phyloP scores from a whole-genome alignment of 148 eudicot genomes.

The Fallopia convolvulus region DNA sequence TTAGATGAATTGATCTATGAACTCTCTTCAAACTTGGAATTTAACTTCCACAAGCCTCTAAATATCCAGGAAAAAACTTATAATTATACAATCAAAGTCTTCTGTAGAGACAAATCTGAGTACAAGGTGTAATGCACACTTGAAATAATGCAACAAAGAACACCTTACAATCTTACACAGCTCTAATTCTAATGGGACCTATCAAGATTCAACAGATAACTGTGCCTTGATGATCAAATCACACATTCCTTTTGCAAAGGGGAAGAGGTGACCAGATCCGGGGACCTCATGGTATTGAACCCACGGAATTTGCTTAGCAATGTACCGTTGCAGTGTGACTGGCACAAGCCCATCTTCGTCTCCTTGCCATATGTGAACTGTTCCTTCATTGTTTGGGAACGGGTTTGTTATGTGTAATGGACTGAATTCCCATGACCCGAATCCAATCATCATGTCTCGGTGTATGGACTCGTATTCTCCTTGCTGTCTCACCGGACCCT shows the following conservation, averaged over 20 bases:
- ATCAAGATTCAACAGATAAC: constrained; percentile 8
- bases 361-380: constrained; percentile 55
- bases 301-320: constrained; percentile 41
- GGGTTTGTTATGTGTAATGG: constrained; percentile 41
- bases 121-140: not conserved
- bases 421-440: constrained; percentile 67
- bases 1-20: not conserved
- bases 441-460: constrained; percentile 50
- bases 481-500: constrained; percentile 45
- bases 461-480: constrained; percentile 52
- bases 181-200: not conserved
- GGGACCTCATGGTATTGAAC: constrained; percentile 39
- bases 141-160: not conserved
- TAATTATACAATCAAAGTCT: not conserved
- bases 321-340: constrained; percentile 34
- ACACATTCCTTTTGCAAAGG: constrained; percentile 34
- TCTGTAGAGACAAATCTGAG: not conserved
- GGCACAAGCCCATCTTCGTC: constrained; percentile 43
- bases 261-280: constrained; percentile 43
- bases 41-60: not conserved
- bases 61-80: no score
- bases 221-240: constrained; percentile 37
- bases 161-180: not conserved
- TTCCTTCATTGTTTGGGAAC: constrained; percentile 29
- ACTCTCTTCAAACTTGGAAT: not conserved